These are phyloP conservation scores for Pestalotiopsis fici DNA, from an alignment of 2,329 filamentous ascomycete species.

Conservation along the genomic window DNA sequence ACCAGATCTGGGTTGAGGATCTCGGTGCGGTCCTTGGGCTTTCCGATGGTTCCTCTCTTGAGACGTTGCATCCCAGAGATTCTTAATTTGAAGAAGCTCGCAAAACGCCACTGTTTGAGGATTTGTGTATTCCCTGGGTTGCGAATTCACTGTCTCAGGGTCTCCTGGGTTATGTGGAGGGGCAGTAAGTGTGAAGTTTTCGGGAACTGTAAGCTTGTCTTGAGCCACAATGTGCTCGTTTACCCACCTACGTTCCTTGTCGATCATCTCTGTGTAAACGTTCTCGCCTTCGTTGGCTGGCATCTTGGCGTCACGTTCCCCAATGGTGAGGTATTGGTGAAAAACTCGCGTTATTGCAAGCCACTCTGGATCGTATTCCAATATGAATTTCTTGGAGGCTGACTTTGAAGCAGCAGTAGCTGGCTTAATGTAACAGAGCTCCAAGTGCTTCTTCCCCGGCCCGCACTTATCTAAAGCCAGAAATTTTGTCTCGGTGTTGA, in stretches of 20 bases:
- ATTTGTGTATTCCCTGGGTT: conserved; percentile 81
- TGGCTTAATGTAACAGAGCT: conserved; percentile 67
- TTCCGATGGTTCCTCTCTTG: conserved; percentile 67
- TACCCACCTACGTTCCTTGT: conserved; percentile 76
- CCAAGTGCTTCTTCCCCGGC: conserved; percentile 77
- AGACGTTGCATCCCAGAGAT: conserved; percentile 71
- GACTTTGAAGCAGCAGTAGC: conserved; percentile 25
- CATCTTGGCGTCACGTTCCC: conserved; percentile 54
- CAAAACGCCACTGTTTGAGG: conserved; percentile 83
- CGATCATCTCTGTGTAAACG: conserved; percentile 68
- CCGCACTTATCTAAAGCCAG: conserved; percentile 91
- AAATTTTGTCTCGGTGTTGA: conserved; percentile 80
- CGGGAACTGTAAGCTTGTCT: conserved; percentile 67
- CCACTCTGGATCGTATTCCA: conserved; percentile 93
- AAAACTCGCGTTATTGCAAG: conserved; percentile 89
- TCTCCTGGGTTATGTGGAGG: conserved; percentile 64
- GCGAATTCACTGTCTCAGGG: conserved; percentile 58
- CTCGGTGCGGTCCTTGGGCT: conserved; percentile 55
- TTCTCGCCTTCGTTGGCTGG: conserved; percentile 68
- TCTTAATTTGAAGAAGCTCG: conserved; percentile 72
- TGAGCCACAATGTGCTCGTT: conserved; percentile 69
- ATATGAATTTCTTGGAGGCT: conserved; percentile 38
- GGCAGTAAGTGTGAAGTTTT: conserved; percentile 78
- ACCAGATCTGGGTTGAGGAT: conserved; percentile 23
- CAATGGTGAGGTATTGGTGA: conserved; percentile 63